Base-by-base conservation (phyloP, 768 basidiomycete genomes). In the Lentinula guzmanii region DNA sequence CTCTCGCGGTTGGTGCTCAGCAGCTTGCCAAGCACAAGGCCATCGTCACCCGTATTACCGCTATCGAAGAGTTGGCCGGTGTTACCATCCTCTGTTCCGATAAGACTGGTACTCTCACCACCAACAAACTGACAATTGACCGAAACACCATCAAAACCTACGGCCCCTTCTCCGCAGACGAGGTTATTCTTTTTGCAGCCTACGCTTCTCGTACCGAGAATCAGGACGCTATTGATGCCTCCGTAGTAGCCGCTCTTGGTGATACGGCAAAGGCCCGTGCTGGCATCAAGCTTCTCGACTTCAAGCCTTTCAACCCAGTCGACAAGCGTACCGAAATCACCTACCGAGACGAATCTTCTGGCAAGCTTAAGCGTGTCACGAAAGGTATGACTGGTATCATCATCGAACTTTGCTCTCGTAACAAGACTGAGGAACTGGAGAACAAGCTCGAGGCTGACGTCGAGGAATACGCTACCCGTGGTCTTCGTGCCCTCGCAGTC, bases 351-450 rank as follows among this genome's bases (percentile, higher is more conserved):
- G 89, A 95, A 75, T 82, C 93, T 7, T 82, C 91, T n/a, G 96
- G 96, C 76, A 93, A 90, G 75, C 85, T 98, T 67, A 97, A 96
- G 86, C 93, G 96, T 70, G 96, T 96, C 70, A 97, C 96, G 72
- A 98, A 98, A 89, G 96, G 96, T 74, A 98, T 98, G 96, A 98
- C 96, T 48, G 96, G 95, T 79, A 90, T 93, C 75, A 94, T 98
- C 80, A 95, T 97, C 71, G 93, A 96, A 61, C 90, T 97, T 53
- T 98, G 95, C 86, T 82, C 91, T 24, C 91, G 96, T 72, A 95
- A 97, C 89, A 98, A 98, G 86, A 91, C 92, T 43, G 88, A 91
- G 10, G 93, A 93, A 64, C 67, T 94, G 48, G 95, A 98, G 84
- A 86, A 91, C 77, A 84, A 80, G 67, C 89, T 98, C 62, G 94